Base-by-base conservation (phyloP, 163 green algal genomes). In the Chloromonas sp. region DNA sequence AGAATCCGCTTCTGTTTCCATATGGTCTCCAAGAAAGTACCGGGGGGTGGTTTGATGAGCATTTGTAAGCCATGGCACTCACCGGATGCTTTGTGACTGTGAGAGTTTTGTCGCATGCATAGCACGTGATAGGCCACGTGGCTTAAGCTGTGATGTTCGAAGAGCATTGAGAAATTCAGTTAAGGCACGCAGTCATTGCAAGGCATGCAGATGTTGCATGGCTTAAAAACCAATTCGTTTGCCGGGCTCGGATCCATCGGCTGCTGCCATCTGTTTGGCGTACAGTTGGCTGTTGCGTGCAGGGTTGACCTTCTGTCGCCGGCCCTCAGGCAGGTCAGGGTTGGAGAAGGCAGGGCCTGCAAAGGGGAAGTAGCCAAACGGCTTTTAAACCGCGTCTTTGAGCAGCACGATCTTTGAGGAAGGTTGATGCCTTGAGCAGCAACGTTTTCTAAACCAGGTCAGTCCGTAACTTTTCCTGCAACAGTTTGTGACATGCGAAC, bases 221-320 rank as follows among this genome's bases (percentile, higher is more conserved):
- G 60, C 57, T 84, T 70, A 96, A 61, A 94, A 95, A 1, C 93
- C 93, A 58, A 96, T 96, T 3, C 93, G 84, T 61, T 93, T 94
- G 3, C 93, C 93, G 8, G 88, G 84, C 60, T 84, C 59, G 1
- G 60, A 11, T 14, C 87, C 70, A 13, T 86, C 66, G 0, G 90
- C 86, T 8, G 91, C 89, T 85, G 90, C 86, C 8, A 97, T 62
- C 70, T 90, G 81, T 84, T 98, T 98, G n/a, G 92, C 85, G 81
- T 96, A 98, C 82, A 96, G 89, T 87, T 97, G 91, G 78, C 91
- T 95, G 85, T 96, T 95, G 71, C 95, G 90, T 2, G 84, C 82
- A 0, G 93, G 89, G 86, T 96, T 93, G 83, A 98, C 91, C 5
- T 78, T 77, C 1, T 59, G 59, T 8, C 92, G 86, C 1, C 95